Percentiles rank a stretch among this genome's conserved stretches.
Conservation (phyloP, 2,329 filamentous ascomycete species). For the Aspergillus thermomutatus region DNA sequence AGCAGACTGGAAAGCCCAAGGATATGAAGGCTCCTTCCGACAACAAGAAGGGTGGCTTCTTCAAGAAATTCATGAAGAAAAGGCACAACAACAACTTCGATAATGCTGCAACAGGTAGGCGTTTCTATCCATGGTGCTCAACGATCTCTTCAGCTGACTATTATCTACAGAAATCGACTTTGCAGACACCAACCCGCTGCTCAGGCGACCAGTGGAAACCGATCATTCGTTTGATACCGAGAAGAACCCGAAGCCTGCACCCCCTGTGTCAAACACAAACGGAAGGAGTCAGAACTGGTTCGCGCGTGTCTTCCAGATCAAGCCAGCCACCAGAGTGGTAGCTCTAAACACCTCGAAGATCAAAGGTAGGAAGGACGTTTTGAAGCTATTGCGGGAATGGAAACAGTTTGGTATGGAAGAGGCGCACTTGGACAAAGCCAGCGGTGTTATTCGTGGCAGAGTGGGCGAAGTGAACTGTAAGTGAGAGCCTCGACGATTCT, state of each 20-base stretch:
- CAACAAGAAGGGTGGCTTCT: slow-evolving; percentile 44
- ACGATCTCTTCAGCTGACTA: not conserved
- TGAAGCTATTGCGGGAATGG: slow-evolving; percentile 74
- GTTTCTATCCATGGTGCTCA: not conserved
- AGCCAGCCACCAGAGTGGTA: slow-evolving; percentile 71
- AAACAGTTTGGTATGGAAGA: slow-evolving; percentile 75
- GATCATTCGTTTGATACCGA: slow-evolving; percentile 18
- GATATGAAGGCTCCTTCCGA: slow-evolving; percentile 11
- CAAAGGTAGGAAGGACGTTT: slow-evolving; percentile 74
- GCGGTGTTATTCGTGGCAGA: slow-evolving; percentile 74
- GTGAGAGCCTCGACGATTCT: slow-evolving; percentile 31
- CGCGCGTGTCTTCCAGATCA: slow-evolving; percentile 82
- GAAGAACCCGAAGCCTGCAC: slow-evolving; percentile 10
- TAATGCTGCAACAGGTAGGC: slow-evolving; percentile 39
- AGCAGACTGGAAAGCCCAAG: slow-evolving; percentile 1
- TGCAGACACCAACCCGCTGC: slow-evolving; percentile 5
- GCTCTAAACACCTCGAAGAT: slow-evolving; percentile 71
- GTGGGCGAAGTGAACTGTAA: slow-evolving; percentile 76
- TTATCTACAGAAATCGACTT: slow-evolving; percentile 6
- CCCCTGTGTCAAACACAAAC: slow-evolving; percentile 13
- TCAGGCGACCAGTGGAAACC: slow-evolving; percentile 13
- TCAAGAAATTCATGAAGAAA: slow-evolving; percentile 53
- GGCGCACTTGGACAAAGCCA: slow-evolving; percentile 72
- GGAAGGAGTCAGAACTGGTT: slow-evolving; percentile 74
- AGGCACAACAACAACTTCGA: slow-evolving; percentile 34